Percentiles rank a stretch among this genome's conserved stretches.
Conservation (phyloP, 31 red algal species). For the Asparagopsis taxiformis region DNA sequence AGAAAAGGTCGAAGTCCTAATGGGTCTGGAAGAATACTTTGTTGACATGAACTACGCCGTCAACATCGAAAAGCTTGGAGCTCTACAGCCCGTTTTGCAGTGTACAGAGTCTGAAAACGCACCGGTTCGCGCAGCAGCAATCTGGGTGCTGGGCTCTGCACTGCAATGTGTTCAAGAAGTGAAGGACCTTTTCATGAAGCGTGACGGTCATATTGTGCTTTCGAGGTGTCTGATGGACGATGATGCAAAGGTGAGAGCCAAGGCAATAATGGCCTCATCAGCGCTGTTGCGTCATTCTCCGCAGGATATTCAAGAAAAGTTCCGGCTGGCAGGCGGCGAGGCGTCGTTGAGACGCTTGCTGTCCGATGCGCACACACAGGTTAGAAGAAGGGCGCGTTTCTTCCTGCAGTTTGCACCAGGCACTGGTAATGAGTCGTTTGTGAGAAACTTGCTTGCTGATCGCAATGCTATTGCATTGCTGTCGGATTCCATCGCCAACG, state of each 20-base stretch:
- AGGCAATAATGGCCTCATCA: slow-evolving; percentile 75
- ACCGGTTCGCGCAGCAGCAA: slow-evolving; percentile 57
- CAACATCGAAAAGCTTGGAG: slow-evolving; percentile 84
- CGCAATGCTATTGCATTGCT: slow-evolving; percentile 25
- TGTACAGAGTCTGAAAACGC: slow-evolving; percentile 4
- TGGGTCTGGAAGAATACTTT: slow-evolving; percentile 77
- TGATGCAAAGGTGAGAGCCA: slow-evolving; percentile 51
- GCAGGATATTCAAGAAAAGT: slow-evolving; percentile 16
- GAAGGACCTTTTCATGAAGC: slow-evolving; percentile 33
- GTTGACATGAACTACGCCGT: slow-evolving; percentile 82
- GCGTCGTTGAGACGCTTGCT: slow-evolving; percentile 9
- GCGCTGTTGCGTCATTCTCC: slow-evolving; percentile 67
- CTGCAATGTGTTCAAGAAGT: slow-evolving; percentile 71
- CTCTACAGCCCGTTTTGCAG: slow-evolving; percentile 58
- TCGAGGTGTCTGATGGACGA: slow-evolving; percentile 35
- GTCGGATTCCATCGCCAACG: slow-evolving; percentile 14
- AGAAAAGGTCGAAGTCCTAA: slow-evolving; percentile 25
- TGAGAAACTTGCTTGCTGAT: slow-evolving; percentile 33
- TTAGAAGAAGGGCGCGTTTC: slow-evolving; percentile 60
- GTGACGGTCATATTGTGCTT: slow-evolving; percentile 39
- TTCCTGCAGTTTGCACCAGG: slow-evolving; percentile 60
- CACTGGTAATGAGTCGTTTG: slow-evolving; percentile 49
- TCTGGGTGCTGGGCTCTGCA: slow-evolving; percentile 83
- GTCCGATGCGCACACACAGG: slow-evolving; percentile 28
- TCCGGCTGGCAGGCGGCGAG: slow-evolving; percentile 34